Evolutionary conservation across 1,139 yeast genomes (phyloP).

Genomic region (Hanseniaspora gamundiae): DNA sequence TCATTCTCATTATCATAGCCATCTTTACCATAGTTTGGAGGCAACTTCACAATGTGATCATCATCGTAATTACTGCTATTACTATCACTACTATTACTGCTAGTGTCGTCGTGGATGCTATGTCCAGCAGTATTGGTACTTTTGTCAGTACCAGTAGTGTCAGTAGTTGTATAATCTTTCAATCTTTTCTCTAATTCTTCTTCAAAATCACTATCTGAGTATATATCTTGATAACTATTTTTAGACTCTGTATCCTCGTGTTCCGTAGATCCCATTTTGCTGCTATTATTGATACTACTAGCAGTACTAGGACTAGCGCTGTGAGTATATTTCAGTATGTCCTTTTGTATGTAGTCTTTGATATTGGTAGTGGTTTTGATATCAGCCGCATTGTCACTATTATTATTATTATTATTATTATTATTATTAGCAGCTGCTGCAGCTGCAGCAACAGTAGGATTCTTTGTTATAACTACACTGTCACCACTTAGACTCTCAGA

Average conservation of each 20-base stretch:
- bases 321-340: neutral
- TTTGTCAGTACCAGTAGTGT: too few species aligned
- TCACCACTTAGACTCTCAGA: neutral
- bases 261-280: neutral
- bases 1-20: neutral
- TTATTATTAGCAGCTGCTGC: neutral
- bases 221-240: slow-evolving; percentile 16
- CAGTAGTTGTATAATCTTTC: slow-evolving; percentile 8
- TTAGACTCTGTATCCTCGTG: neutral
- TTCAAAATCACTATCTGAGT: slow-evolving; percentile 26
- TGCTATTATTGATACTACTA: neutral
- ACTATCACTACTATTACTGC: neutral
- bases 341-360: neutral
- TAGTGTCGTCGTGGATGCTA: too few species aligned
- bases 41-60: neutral
- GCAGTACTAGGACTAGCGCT: neutral
- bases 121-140: too few species aligned
- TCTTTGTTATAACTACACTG: neutral
- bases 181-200: slow-evolving; percentile 22
- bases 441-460: neutral
- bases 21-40: neutral
- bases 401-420: too few species aligned
- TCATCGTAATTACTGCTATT: neutral
- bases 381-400: too few species aligned
- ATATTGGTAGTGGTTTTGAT: too few species aligned